Evolutionary conservation across 164 flowering plant genomes (phyloP).

Genomic region (Vitis vinifera): DNA sequence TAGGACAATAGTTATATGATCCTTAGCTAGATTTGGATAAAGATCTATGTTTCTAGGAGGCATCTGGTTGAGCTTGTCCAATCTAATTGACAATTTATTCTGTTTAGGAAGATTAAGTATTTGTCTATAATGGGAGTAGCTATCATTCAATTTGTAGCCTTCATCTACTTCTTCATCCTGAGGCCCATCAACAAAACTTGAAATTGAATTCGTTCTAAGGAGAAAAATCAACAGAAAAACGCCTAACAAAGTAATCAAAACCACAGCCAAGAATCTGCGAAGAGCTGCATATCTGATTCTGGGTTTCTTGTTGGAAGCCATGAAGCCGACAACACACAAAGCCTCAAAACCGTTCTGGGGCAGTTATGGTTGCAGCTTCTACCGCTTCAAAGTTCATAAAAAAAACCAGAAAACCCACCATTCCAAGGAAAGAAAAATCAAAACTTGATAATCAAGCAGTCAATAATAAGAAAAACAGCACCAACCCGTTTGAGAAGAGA

Average conservation of each 20-base stretch:
- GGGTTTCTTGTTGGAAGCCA: slow-evolving; percentile 52
- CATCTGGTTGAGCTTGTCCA: slow-evolving; percentile 57
- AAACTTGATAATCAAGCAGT: slow-evolving; percentile 2
- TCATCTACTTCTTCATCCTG: slow-evolving; percentile 18
- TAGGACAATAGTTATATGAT: slow-evolving; percentile 70
- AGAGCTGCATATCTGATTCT: slow-evolving; percentile 40
- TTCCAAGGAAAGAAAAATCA: neutral
- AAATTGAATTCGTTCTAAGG: slow-evolving; percentile 32
- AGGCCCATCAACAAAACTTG: slow-evolving; percentile 9
- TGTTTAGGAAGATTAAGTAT: slow-evolving; percentile 46
- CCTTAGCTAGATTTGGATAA: slow-evolving; percentile 55
- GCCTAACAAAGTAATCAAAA: slow-evolving; percentile 42
- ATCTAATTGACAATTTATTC: slow-evolving; percentile 47
- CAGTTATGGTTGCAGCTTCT: neutral
- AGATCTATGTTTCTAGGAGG: slow-evolving; percentile 77
- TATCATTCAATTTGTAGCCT: neutral
- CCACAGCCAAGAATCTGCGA: slow-evolving; percentile 44
- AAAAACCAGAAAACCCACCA: neutral
- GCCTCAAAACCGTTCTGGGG: neutral
- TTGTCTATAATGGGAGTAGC: neutral
- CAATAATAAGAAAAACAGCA: slow-evolving; percentile 7
- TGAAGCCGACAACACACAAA: slow-evolving; percentile 16
- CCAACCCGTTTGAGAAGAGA: slow-evolving; percentile 11
- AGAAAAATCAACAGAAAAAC: slow-evolving; percentile 36
- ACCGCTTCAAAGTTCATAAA: neutral